A percentile compares a stretch with the other conserved stretches of the same genome.
Evolutionary conservation across 805 yeast genomes (phyloP).

Genomic region (Kodamaea hsintzibuensis): DNA sequence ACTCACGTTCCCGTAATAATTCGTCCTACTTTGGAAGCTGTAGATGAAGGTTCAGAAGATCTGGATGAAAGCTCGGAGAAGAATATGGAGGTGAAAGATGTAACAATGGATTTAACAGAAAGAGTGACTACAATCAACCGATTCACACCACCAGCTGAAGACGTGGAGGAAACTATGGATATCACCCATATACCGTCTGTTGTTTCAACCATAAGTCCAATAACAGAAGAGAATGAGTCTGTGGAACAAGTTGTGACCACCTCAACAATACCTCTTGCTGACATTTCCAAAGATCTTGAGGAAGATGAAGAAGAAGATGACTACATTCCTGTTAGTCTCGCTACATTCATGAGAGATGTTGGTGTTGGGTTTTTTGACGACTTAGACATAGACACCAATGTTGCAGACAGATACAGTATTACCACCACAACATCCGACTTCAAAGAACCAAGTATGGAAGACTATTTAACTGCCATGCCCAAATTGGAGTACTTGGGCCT

Average conservation of each 20-base stretch:
- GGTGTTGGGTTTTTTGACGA: slow-evolving; percentile 49
- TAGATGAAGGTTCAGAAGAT: not conserved
- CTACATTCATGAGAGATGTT: slow-evolving; percentile 39
- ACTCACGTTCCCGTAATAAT: not conserved
- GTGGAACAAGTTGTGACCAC: slow-evolving; percentile 16
- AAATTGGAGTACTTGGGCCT: slow-evolving; percentile 48
- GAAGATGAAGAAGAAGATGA: slow-evolving; percentile 22
- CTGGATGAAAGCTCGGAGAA: not conserved
- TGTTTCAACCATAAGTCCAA: not conserved
- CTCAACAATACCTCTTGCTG: slow-evolving; percentile 31
- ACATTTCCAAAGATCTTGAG: slow-evolving; percentile 6
- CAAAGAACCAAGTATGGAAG: slow-evolving; percentile 23
- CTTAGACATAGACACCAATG: slow-evolving; percentile 34
- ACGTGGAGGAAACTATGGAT: slow-evolving; percentile 9
- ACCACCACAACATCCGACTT: slow-evolving; percentile 14
- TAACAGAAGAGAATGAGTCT: not conserved
- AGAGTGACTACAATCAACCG: not conserved
- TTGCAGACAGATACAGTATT: slow-evolving; percentile 24
- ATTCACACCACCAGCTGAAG: slow-evolving; percentile 1
- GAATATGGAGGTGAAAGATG: not conserved
- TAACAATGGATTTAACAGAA: not conserved
- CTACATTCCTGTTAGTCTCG: slow-evolving; percentile 37
- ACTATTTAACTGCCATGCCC: slow-evolving; percentile 40
- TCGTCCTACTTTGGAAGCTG: not conserved
- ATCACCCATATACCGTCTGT: slow-evolving; percentile 4